Conservation (phyloP, 768 basidiomycete species). For the Xerocomellus amylosporus region DNA sequence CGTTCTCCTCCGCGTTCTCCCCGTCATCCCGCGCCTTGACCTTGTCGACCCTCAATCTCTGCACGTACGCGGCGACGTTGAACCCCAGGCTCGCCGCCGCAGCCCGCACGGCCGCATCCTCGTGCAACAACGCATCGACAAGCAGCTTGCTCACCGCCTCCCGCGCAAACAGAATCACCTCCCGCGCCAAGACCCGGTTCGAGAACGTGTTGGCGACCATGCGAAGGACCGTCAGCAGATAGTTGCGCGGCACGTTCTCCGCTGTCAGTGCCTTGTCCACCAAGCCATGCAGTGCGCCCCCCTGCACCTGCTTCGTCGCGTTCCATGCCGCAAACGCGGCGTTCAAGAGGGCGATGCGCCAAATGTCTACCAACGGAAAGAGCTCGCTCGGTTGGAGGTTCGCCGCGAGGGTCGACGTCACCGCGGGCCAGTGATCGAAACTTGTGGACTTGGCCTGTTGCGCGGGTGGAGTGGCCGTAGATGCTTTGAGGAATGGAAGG, state of each 20-base stretch:
- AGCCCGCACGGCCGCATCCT: slow-evolving; percentile 64
- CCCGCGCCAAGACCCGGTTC: slow-evolving; percentile 35
- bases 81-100: slow-evolving; percentile 84
- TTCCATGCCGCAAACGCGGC: slow-evolving; percentile 52
- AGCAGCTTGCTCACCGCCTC: slow-evolving; percentile 50
- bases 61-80: slow-evolving; percentile 65
- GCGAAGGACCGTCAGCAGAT: slow-evolving; percentile 62
- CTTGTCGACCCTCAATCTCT: slow-evolving; percentile 54
- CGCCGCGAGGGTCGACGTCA: slow-evolving; percentile 41
- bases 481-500: slow-evolving; percentile 63
- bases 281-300: slow-evolving; percentile 45
- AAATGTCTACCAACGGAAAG: slow-evolving; percentile 82
- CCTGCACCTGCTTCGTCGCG: slow-evolving; percentile 29
- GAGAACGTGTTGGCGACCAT: slow-evolving; percentile 69
- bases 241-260: slow-evolving; percentile 45
- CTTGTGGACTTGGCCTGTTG: slow-evolving; percentile 34
- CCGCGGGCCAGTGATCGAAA: slow-evolving; percentile 48
- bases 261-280: slow-evolving; percentile 44
- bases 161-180: slow-evolving; percentile 38
- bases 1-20: slow-evolving; percentile 52
- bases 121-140: slow-evolving; percentile 64
- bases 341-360: slow-evolving; percentile 76
- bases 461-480: slow-evolving; percentile 32
- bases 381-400: slow-evolving; percentile 53
- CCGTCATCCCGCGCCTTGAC: slow-evolving; percentile 30